These are phyloP conservation scores for Mimosa pudica DNA, from an alignment of 306 rosid species.

Conservation along the genomic window DNA sequence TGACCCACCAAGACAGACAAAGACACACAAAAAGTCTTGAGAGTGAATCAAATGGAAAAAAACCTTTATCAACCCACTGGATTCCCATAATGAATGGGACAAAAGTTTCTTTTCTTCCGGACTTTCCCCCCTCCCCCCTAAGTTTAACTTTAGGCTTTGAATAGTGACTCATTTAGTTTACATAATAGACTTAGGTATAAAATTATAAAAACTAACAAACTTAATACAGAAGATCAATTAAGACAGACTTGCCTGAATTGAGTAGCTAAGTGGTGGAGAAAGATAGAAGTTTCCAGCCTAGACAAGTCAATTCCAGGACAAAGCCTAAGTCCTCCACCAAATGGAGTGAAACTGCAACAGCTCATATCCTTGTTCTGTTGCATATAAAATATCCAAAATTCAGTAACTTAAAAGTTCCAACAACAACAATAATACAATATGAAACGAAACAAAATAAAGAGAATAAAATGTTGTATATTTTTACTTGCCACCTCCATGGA, in stretches of 20 bases:
- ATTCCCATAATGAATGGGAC: neutral
- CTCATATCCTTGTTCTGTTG: constrained; percentile 71
- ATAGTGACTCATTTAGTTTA: constrained; percentile 23
- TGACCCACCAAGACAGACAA: constrained; percentile 3
- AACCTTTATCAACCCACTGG: constrained; percentile 11
- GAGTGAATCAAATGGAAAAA: neutral
- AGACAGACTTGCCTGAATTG: constrained; percentile 62
- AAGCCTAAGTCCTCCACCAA: constrained; percentile 95
- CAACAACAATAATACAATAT: neutral
- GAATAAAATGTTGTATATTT: constrained; percentile 37
- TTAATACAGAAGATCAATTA: too few species aligned
- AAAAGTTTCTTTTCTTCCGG: neutral
- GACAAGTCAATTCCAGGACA: constrained; percentile 98
- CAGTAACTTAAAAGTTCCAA: constrained; percentile 26
- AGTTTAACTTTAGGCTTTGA: neutral
- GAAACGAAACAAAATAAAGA: constrained; percentile 5
- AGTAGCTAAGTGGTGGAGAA: constrained; percentile 85
- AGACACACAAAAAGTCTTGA: neutral
- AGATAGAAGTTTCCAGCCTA: constrained; percentile 85
- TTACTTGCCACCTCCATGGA: constrained; percentile 99
- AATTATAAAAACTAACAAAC: neutral
- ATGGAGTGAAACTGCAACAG: constrained; percentile 79
- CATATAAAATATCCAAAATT: neutral
- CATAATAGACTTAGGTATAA: neutral
- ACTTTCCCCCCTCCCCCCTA: neutral